Conservation (phyloP, 768 basidiomycete species). For the Trichaptum fuscoviolaceum region DNA sequence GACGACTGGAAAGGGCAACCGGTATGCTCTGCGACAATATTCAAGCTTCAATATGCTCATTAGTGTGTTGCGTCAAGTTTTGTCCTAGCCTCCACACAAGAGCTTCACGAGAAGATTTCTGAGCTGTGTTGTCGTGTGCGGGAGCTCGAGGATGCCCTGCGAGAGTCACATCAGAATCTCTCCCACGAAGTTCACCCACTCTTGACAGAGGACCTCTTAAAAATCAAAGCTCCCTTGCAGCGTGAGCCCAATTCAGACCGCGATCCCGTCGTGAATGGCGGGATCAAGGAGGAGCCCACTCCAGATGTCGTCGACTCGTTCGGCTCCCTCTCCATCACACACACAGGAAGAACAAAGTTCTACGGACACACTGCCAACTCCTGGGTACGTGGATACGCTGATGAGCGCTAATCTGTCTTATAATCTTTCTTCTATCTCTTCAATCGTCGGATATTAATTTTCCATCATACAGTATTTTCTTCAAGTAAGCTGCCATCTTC, state of each 20-base stretch:
- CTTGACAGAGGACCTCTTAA: conserved; percentile 64
- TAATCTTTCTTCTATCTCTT: conserved; percentile 15
- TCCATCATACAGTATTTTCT: conserved; percentile 54
- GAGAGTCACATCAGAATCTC: conserved; percentile 51
- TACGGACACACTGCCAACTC: conserved; percentile 74
- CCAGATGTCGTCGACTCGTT: conserved; percentile 75
- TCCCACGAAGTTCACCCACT: conserved; percentile 61
- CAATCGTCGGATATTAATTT: not conserved
- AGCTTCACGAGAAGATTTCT: conserved; percentile 77
- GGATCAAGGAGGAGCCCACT: conserved; percentile 53
- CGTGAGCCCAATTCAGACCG: conserved; percentile 36
- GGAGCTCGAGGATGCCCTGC: conserved; percentile 69
- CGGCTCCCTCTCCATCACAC: conserved; percentile 69
- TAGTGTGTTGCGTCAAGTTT: conserved; percentile 40
- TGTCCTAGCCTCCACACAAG: conserved; percentile 74
- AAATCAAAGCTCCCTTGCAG: conserved; percentile 72
- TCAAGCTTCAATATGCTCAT: not conserved
- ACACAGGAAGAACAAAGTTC: conserved; percentile 70
- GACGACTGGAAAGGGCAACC: conserved; percentile 79
- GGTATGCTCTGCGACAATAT: conserved; percentile 33
- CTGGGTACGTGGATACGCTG: conserved; percentile 53
- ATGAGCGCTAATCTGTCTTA: not conserved
- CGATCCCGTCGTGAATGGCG: conserved; percentile 4
- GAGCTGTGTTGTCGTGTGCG: conserved; percentile 70
- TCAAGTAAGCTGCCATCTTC: conserved; percentile 42